These are phyloP conservation scores for Castanopsis chinensis DNA, from an alignment of 306 rosid species.

Conservation along the genomic window DNA sequence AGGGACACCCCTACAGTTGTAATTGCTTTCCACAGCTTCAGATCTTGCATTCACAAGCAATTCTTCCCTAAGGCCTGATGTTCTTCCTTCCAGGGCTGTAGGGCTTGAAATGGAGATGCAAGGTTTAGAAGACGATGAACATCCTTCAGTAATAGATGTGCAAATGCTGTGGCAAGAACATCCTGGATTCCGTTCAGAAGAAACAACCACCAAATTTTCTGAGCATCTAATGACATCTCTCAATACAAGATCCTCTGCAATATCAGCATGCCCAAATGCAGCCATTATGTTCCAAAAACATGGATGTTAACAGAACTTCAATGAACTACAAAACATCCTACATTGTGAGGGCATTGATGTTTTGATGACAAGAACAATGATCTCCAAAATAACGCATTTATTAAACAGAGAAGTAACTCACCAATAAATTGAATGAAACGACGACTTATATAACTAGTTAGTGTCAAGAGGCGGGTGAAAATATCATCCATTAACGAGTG, in stretches of 20 bases:
- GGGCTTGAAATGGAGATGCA: slow-evolving; percentile 23
- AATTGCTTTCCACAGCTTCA: slow-evolving; percentile 20
- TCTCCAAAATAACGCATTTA: background rate
- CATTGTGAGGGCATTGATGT: background rate
- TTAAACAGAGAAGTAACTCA: slow-evolving; percentile 23
- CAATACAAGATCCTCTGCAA: slow-evolving; percentile 68
- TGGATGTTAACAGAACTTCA: background rate
- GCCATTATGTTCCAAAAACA: slow-evolving; percentile 10
- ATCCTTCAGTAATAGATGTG: slow-evolving; percentile 23
- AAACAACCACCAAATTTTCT: slow-evolving; percentile 17
- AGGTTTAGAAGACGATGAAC: slow-evolving; percentile 28
- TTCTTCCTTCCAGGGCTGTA: slow-evolving; percentile 34
- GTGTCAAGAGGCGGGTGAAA: slow-evolving; percentile 41
- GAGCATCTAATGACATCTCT: slow-evolving; percentile 45
- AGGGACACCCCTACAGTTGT: slow-evolving; percentile 15
- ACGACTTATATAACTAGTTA: slow-evolving; percentile 49
- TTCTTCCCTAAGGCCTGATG: slow-evolving; percentile 22
- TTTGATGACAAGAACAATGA: background rate
- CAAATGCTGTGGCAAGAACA: slow-evolving; percentile 16
- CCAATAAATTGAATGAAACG: slow-evolving; percentile 52
- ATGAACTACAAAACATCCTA: slow-evolving; percentile 5
- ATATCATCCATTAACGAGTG: slow-evolving; percentile 49
- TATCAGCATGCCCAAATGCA: slow-evolving; percentile 23
- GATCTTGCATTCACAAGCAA: slow-evolving; percentile 25
- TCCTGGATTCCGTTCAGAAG: slow-evolving; percentile 30